phyloP scores from a whole-genome alignment of 768 basidiomycete species.

The Cyathus striatus region DNA sequence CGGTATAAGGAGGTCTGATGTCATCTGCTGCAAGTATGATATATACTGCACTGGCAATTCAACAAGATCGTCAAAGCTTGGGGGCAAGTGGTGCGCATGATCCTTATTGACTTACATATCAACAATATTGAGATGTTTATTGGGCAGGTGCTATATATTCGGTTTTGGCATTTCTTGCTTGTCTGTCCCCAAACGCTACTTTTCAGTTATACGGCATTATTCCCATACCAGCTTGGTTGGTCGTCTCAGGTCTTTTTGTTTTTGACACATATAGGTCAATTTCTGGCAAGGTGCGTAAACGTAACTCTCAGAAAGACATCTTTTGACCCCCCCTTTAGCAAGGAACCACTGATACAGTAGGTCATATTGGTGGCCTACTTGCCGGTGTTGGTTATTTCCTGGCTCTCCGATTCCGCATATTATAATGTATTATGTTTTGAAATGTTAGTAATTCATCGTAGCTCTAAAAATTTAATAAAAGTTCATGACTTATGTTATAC shows the following conservation, averaged over 20 bases:
- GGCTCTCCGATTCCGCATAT: constrained; percentile 24
- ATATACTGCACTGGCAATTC: constrained; percentile 39
- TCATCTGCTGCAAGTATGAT: constrained; percentile 44
- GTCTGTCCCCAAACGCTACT: constrained; percentile 56
- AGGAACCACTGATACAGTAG: constrained; percentile 51
- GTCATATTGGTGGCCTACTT: constrained; percentile 66
- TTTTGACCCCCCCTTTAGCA: constrained; percentile 33
- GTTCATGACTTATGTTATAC: constrained; percentile 1
- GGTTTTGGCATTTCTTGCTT: constrained; percentile 67
- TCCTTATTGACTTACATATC: neutral
- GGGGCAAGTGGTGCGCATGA: constrained; percentile 69
- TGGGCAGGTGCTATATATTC: constrained; percentile 67
- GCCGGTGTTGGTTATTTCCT: constrained; percentile 56
- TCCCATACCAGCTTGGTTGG: constrained; percentile 76
- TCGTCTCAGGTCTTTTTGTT: constrained; percentile 60
- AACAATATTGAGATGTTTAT: neutral
- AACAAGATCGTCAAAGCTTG: constrained; percentile 34
- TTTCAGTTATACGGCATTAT: constrained; percentile 74
- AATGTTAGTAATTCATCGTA: neutral
- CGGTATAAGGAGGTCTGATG: constrained; percentile 49
- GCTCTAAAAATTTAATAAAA: neutral
- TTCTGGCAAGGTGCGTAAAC: constrained; percentile 27
- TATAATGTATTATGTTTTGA: neutral
- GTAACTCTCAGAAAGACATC: too few relatives aligned
- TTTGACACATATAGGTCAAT: constrained; percentile 51